Percentiles rank a stretch among this genome's conserved stretches.
Evolutionary conservation across 441 rosid genomes (phyloP).

Genomic region (Bruguiera hainesii): DNA sequence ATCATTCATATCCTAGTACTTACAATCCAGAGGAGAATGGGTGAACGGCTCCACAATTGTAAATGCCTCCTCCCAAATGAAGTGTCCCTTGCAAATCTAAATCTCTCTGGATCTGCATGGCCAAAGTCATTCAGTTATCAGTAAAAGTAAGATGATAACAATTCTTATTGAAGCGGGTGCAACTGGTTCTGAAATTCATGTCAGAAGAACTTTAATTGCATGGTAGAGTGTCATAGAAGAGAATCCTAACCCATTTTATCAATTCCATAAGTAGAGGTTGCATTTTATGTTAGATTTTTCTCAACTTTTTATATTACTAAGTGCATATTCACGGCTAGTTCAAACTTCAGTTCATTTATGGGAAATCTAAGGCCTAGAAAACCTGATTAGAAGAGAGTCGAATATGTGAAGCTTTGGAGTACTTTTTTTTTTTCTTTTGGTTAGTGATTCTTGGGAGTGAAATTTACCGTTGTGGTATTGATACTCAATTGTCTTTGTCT

Average conservation of each 20-base stretch:
- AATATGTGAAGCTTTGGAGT: no score
- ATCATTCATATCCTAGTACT: slow-evolving; percentile 22
- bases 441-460: neutral
- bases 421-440: no score
- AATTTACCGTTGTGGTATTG: slow-evolving; percentile 70
- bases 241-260: no score
- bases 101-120: slow-evolving; percentile 91
- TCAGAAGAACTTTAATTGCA: no score
- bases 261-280: no score
- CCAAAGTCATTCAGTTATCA: slow-evolving; percentile 3
- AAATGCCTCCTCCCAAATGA: slow-evolving; percentile 87
- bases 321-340: no score
- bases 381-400: no score
- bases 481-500: slow-evolving; percentile 76
- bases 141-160: slow-evolving; percentile 2
- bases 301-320: no score
- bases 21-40: slow-evolving; percentile 78
- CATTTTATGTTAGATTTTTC: no score
- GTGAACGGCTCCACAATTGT: slow-evolving; percentile 64
- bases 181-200: neutral
- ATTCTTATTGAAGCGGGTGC: neutral
- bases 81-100: slow-evolving; percentile 90
- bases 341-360: no score
- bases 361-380: no score
- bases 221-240: no score